Base-by-base conservation (phyloP, 352 stramenopile species). In the Aphanomyces invadans region DNA sequence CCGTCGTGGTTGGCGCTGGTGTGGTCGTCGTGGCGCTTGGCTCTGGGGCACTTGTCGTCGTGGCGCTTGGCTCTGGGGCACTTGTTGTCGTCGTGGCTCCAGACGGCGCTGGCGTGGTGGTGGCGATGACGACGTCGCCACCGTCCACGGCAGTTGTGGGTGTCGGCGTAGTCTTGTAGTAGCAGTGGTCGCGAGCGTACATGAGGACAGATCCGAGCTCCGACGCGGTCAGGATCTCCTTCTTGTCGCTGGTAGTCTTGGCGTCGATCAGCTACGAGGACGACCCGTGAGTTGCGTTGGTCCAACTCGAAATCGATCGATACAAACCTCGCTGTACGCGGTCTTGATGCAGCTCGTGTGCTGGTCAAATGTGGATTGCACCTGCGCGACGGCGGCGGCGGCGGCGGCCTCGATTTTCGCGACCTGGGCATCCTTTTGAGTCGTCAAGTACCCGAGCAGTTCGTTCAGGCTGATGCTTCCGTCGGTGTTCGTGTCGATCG, bases 401-500 rank as follows among this genome's bases (percentile, higher is more conserved):
- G 23, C 15, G 0, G 49, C 49, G 29, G 17, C 49, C 29, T 57
- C 21, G 11, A 57, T 57, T 0, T 26, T 32, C 23, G 7, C 5
- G 11, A 57, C 29, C 23, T 57, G 17, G 7, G 12, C 49, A 1
- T 32, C 29, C 25, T 57, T 57, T 57, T 57, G 49, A 21, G 4
- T 29, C 25, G 25, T 38, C 21, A 57, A 33, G 23, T 39, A 57
- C 25, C 19, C 49, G 5, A 57, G 15, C 17, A 57, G 29, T 57
- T 57, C 49, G 29, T 57, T 28, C 25, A 57, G 25, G 12, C 17
- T 57, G 49, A 57, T 57, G 19, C 19, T 39, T 29, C 49, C 49
- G 29, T 32, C 23, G n/a, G 29, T 26, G 2, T 57, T 32, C 21
- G 17, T 26, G 29, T 57, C 49, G 25, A 57, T 32, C 4, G 49